Percentiles rank a stretch among this genome's conserved stretches.
phyloP scores from a whole-genome alignment of 2,329 filamentous ascomycete species.

The Ascocoryne sarcoides region DNA sequence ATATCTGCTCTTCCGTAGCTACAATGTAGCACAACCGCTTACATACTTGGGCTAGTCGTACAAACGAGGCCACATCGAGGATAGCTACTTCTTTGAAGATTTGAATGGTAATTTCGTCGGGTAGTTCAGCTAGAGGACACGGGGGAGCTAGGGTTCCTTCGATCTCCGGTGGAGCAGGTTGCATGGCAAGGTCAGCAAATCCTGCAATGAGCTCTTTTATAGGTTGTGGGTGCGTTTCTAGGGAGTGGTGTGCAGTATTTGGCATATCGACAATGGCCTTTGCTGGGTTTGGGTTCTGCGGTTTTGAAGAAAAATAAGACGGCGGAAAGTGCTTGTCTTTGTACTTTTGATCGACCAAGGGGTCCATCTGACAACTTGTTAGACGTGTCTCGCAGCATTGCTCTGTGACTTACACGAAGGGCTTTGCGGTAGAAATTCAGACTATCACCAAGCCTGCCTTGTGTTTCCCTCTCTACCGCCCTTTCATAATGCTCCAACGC shows the following conservation, averaged over 20 bases:
- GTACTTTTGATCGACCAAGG: constrained; percentile 75
- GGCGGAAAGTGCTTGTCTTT: constrained; percentile 84
- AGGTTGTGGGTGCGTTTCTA: constrained; percentile 45
- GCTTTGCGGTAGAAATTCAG: constrained; percentile 81
- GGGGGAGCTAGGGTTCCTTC: constrained; percentile 64
- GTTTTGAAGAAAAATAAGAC: constrained; percentile 40
- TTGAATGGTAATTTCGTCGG: constrained; percentile 76
- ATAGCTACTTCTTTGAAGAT: constrained; percentile 67
- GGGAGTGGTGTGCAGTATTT: constrained; percentile 47
- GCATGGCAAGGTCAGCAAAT: constrained; percentile 64
- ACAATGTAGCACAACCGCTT: constrained; percentile 81
- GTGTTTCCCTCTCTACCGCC: constrained; percentile 79
- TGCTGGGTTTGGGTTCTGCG: constrained; percentile 29
- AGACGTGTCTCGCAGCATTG: not conserved
- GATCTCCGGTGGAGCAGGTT: constrained; percentile 55
- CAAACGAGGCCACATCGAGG: constrained; percentile 67
- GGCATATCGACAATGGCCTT: constrained; percentile 44
- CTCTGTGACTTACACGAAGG: constrained; percentile 55
- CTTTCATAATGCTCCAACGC: constrained; percentile 89
- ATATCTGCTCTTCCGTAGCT: constrained; percentile 74
- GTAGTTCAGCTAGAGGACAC: constrained; percentile 71
- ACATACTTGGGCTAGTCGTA: constrained; percentile 70
- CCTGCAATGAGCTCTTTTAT: constrained; percentile 63
- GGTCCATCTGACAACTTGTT: constrained; percentile 56
- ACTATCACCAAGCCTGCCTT: constrained; percentile 83